A percentile compares a stretch with the other conserved stretches of the same genome.
These are phyloP conservation scores for Trichoderma lentiforme DNA, from an alignment of 2,329 filamentous ascomycete species.

Conservation along the genomic window DNA sequence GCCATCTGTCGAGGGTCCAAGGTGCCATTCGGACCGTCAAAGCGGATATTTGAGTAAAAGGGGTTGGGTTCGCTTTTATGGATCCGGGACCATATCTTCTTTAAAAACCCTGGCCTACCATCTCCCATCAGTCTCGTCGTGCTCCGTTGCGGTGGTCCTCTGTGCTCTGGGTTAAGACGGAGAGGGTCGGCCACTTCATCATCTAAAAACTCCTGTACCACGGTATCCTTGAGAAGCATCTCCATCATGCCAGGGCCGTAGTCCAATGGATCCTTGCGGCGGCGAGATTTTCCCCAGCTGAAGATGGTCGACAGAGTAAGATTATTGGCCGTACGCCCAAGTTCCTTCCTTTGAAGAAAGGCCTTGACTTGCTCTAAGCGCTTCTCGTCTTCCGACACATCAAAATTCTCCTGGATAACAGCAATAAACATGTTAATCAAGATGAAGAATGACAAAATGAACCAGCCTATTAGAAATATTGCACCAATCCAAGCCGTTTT, in stretches of 20 bases:
- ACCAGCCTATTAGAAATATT: slow-evolving; percentile 90
- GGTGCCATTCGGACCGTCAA: slow-evolving; percentile 71
- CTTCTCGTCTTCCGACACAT: slow-evolving; percentile 97
- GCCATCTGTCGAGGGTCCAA: slow-evolving; percentile 86
- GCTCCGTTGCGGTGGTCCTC: slow-evolving; percentile 31
- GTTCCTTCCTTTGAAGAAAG: slow-evolving; percentile 86
- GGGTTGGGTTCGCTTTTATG: slow-evolving; percentile 80
- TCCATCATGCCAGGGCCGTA: slow-evolving; percentile 90
- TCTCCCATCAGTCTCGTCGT: slow-evolving; percentile 39
- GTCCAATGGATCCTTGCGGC: slow-evolving; percentile 77
- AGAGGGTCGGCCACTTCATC: slow-evolving; percentile 52
- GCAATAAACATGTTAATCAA: slow-evolving; percentile 99
- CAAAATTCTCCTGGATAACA: slow-evolving; percentile 99
- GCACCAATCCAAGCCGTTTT: slow-evolving; percentile 91
- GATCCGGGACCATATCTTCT: slow-evolving; percentile 60
- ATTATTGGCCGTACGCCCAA: slow-evolving; percentile 69
- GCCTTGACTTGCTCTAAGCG: slow-evolving; percentile 93
- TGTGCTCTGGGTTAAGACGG: slow-evolving; percentile 31
- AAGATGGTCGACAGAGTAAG: slow-evolving; percentile 72
- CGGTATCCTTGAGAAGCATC: slow-evolving; percentile 93
- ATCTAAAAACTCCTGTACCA: slow-evolving; percentile 91
- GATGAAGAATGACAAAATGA: slow-evolving; percentile 92
- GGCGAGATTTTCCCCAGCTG: slow-evolving; percentile 56
- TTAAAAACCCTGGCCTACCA: slow-evolving; percentile 56
- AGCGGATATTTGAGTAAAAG: slow-evolving; percentile 75